A percentile compares a stretch with the other conserved stretches of the same genome.
Conservation (phyloP, 768 basidiomycete genomes). For the Pleurotus ostreatus region DNA sequence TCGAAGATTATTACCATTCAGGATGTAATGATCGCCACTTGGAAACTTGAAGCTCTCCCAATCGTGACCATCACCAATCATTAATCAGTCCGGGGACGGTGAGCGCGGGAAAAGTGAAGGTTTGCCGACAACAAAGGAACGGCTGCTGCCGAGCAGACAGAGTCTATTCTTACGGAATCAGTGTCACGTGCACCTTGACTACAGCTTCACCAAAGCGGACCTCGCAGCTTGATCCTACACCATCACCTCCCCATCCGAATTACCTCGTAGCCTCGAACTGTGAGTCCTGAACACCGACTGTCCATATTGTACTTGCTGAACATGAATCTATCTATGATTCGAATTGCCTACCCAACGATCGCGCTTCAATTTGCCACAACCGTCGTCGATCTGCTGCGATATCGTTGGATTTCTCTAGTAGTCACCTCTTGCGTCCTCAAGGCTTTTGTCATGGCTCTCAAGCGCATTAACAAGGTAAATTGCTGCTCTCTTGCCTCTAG, state of each 20-base stretch:
- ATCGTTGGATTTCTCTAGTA: not conserved
- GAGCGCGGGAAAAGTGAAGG: no score
- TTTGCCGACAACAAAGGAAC: no score
- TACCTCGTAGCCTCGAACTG: not conserved
- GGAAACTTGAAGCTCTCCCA: no score
- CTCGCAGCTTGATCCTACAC: conserved; percentile 9
- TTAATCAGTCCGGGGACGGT: no score
- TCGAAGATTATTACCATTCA: no score
- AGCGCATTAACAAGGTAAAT: conserved; percentile 98
- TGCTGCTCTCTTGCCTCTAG: conserved; percentile 7
- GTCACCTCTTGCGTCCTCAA: not conserved
- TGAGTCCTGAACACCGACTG: not conserved
- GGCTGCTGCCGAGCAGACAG: no score
- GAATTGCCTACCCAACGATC: not conserved
- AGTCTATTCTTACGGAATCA: no score
- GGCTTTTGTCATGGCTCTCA: conserved; percentile 75
- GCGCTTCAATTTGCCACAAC: not conserved
- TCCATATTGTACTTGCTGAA: not conserved
- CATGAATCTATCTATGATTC: not conserved
- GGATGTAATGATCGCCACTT: no score
- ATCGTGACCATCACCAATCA: no score
- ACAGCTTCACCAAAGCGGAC: no score
- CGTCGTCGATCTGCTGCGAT: conserved; percentile 5
- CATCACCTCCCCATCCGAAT: conserved; percentile 7
- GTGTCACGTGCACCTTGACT: no score